Base-by-base conservation (phyloP, 2,329 filamentous ascomycete species). In the Stemphylium lycopersici region DNA sequence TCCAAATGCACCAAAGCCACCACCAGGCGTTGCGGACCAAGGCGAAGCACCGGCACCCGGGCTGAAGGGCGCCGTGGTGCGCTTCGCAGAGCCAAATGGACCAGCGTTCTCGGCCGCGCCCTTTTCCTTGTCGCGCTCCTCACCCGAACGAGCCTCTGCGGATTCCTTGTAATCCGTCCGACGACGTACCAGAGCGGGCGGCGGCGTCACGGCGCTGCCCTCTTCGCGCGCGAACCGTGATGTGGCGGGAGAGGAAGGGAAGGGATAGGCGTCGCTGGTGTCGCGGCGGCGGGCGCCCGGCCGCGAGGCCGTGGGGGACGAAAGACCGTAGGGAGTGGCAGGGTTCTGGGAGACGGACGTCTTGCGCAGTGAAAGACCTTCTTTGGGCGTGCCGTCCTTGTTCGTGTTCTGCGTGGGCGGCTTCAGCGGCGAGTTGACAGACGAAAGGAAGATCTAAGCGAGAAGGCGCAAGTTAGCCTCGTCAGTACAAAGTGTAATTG, bases 351-450 rank as follows among this genome's bases (percentile, higher is more conserved):
- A 95, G 43, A 96, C 77, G 0, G 93, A 97, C 13, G 87, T 82
- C 78, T 96, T 97, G 52, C 93, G 90, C 43, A 88, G 84, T 50
- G 89, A 87, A 10, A 82, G 68, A 10, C 81, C 81, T 43, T 72
- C 83, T 74, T 76, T 83, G 74, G 74, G 83, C 73, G 73, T 82
- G 56, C 75, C 82, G 75, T 78, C 86, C 79, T 90, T 93, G 66
- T 80, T 82, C 20, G 79, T 74, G 57, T 80, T 84, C 69, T 90
- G 89, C 29, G 87, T 85, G 16, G 90, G 90, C 7, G 90, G 89
- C 77, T 98, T 98, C 64, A 97, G 81, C 31, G 92, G 90, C 32
- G 95, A 97, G 75, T 98, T 99, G 71, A 99, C 92, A 61, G 96
- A 95, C 45, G 84, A 85, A 45, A 86, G 78, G 76, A 97, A 97